Conservation (phyloP, 2,329 filamentous ascomycete genomes). For the Passalora sequoiae region DNA sequence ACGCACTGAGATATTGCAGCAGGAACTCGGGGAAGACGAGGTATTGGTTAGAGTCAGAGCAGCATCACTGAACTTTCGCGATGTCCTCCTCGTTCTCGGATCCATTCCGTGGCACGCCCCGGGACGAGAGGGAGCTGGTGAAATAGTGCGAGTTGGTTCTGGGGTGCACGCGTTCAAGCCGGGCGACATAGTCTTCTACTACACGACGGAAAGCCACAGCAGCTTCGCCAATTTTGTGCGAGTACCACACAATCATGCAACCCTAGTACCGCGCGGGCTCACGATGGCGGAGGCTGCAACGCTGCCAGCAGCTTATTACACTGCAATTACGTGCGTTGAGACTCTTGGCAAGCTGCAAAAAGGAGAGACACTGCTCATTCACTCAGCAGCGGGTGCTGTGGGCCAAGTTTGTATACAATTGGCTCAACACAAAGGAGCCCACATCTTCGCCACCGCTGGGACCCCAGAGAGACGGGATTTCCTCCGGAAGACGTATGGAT, state of each 20-base stretch:
- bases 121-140: constrained; percentile 12
- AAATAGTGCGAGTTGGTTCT: constrained; percentile 15
- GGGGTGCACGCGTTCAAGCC: too few relatives aligned
- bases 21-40: too few relatives aligned
- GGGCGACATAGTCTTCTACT: too few relatives aligned
- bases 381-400: constrained; percentile 31
- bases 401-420: constrained; percentile 32
- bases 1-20: too few relatives aligned
- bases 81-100: constrained; percentile 22
- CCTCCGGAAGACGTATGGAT: constrained; percentile 24
- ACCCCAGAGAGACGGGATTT: constrained; percentile 26
- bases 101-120: constrained; percentile 8
- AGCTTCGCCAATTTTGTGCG: constrained; percentile 15
- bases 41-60: constrained; percentile 25
- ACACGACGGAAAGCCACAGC: too few relatives aligned
- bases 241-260: constrained; percentile 4
- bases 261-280: constrained; percentile 18
- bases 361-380: constrained; percentile 36
- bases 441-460: constrained; percentile 32
- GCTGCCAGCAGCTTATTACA: constrained; percentile 23
- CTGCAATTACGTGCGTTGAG: constrained; percentile 29
- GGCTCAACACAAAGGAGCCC: constrained; percentile 24
- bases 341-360: constrained; percentile 13
- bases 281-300: constrained; percentile 22
- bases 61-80: constrained; percentile 25